Evolutionary conservation across 768 basidiomycete genomes (phyloP).

Genomic region (Russula compacta): DNA sequence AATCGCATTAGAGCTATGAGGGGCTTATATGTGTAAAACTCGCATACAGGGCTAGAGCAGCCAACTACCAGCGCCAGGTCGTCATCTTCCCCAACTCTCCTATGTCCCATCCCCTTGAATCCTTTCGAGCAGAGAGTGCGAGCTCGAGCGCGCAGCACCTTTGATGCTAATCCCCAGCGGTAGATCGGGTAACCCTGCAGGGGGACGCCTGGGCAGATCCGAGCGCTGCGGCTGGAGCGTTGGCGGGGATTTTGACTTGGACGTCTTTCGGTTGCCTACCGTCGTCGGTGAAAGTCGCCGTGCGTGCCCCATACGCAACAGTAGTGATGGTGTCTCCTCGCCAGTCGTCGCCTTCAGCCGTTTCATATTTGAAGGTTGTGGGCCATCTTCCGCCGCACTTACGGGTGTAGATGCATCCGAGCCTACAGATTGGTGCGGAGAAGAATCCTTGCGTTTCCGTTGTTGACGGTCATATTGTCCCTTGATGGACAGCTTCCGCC

Average conservation of each 20-base stretch:
- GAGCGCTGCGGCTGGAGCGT: background rate
- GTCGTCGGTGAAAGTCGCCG: background rate
- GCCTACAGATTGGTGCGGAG: background rate
- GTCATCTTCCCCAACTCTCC: background rate
- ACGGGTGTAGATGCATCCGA: background rate
- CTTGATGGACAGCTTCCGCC: conserved; percentile 5
- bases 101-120: background rate
- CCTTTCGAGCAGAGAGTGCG: too few species aligned
- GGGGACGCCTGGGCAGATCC: background rate
- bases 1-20: background rate
- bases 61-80: background rate
- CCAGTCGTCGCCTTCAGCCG: conserved; percentile 1
- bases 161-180: conserved; percentile 16
- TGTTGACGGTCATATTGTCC: conserved; percentile 10
- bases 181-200: background rate
- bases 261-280: background rate
- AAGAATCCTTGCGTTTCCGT: background rate
- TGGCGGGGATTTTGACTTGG: background rate
- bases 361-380: background rate
- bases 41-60: background rate
- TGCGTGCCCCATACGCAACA: conserved; percentile 8
- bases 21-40: background rate
- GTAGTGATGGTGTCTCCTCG: conserved; percentile 8
- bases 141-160: background rate
- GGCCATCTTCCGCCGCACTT: background rate